A percentile compares a stretch with the other conserved stretches of the same genome.
Conservation (phyloP, 768 basidiomycete genomes). For the Tricholoma saponaceum region DNA sequence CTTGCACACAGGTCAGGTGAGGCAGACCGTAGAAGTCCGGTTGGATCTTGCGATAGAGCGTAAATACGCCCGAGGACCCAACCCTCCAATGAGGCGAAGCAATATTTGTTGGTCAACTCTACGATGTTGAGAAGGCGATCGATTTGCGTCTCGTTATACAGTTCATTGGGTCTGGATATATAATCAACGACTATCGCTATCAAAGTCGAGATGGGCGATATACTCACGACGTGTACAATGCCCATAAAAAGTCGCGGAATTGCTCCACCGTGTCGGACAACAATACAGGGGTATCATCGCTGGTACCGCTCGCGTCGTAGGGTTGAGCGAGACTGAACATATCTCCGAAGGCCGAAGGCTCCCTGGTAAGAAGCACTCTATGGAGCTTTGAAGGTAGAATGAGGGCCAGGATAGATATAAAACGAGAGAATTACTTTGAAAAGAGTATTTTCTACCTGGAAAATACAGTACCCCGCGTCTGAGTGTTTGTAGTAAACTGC, state of each 20-base stretch:
- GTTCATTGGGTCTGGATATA: constrained; percentile 30
- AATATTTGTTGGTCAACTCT: constrained; percentile 44
- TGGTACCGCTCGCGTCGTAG: constrained; percentile 19
- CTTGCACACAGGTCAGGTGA: constrained; percentile 36
- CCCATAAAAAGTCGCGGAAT: constrained; percentile 48
- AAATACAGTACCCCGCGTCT: constrained; percentile 52
- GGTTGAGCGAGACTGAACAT: constrained; percentile 34
- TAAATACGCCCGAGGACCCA: constrained; percentile 42
- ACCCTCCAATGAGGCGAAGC: constrained; percentile 37
- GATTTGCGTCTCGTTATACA: constrained; percentile 29
- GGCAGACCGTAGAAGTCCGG: constrained; percentile 26
- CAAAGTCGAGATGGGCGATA: neutral
- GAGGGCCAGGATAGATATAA: neutral
- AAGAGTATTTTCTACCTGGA: constrained; percentile 55
- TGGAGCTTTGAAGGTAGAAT: constrained; percentile 33
- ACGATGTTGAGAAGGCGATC: constrained; percentile 45
- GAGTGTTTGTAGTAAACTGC: constrained; percentile 28
- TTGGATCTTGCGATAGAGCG: constrained; percentile 25
- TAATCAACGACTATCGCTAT: neutral
- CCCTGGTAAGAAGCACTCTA: constrained; percentile 35
- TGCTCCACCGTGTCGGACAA: constrained; percentile 40
- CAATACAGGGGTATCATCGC: constrained; percentile 29
- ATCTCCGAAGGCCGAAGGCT: constrained; percentile 39
- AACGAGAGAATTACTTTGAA: constrained; percentile 47
- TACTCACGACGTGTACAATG: constrained; percentile 43